These are phyloP conservation scores for Penicillium corylophilum DNA, from an alignment of 2,329 filamentous ascomycete species.

Conservation along the genomic window DNA sequence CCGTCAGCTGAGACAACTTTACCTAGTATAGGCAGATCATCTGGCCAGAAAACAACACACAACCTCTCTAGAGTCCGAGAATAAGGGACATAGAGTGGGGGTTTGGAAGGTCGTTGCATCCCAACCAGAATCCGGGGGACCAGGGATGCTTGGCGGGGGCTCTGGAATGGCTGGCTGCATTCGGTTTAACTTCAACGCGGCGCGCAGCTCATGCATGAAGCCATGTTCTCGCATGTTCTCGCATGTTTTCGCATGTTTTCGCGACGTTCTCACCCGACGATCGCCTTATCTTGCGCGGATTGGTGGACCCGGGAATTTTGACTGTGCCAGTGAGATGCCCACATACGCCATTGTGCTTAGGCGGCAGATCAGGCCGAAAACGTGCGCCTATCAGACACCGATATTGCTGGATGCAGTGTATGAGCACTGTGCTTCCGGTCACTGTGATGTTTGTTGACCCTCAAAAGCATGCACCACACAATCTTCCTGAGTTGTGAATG, in stretches of 20 bases:
- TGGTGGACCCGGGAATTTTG: background rate
- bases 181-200: background rate
- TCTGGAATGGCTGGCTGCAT: slow-evolving; percentile 14
- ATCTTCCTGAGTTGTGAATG: background rate
- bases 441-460: background rate
- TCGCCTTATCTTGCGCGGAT: slow-evolving; percentile 6
- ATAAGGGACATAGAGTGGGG: background rate
- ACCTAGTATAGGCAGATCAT: background rate
- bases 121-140: slow-evolving; percentile 3
- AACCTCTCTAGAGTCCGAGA: background rate
- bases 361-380: slow-evolving; percentile 5
- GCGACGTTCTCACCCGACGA: background rate
- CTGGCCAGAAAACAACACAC: background rate
- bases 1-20: slow-evolving; percentile 15
- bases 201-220: background rate
- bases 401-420: background rate
- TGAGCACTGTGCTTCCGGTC: background rate
- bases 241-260: background rate
- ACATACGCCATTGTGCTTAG: slow-evolving; percentile 7
- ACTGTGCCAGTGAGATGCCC: slow-evolving; percentile 1
- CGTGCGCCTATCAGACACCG: slow-evolving; percentile 5
- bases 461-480: background rate
- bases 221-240: background rate
- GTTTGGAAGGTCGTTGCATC: background rate
- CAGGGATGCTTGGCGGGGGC: slow-evolving; percentile 5